phyloP scores from a whole-genome alignment of 78 protist genomes.

The Tieghemostelium lacteum region DNA sequence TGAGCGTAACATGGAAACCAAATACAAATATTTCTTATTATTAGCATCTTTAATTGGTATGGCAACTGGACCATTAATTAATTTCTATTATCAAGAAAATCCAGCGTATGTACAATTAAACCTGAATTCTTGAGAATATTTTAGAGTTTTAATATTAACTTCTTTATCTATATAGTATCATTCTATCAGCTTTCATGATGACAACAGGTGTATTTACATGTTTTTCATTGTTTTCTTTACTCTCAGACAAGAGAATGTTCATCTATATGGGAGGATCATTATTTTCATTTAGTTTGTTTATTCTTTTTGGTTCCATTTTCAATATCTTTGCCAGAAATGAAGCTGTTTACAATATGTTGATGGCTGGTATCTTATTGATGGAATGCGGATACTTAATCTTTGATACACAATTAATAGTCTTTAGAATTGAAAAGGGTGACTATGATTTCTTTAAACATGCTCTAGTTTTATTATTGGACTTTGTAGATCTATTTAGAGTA shows the following conservation, averaged over 20 bases:
- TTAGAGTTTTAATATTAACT: not conserved
- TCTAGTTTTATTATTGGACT: slow-evolving; percentile 5
- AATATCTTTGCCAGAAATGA: not conserved
- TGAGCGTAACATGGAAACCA: too few relatives aligned
- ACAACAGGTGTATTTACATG: slow-evolving; percentile 1
- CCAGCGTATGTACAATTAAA: slow-evolving; percentile 2
- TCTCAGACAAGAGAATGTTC: slow-evolving; percentile 21
- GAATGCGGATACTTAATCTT: not conserved
- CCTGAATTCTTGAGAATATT: not conserved
- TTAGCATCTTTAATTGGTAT: not conserved
- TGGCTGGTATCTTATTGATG: not conserved
- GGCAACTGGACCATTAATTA: not conserved
- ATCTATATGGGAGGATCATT: slow-evolving; percentile 16
- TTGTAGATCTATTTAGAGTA: slow-evolving; percentile 25
- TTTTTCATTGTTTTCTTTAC: slow-evolving; percentile 11
- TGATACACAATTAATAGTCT: slow-evolving; percentile 31
- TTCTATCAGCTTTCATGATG: not conserved
- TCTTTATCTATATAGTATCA: slow-evolving; percentile 1
- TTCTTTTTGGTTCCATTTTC: not conserved
- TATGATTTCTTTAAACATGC: not conserved
- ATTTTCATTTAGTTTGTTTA: not conserved
- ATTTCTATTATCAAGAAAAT: too few relatives aligned
- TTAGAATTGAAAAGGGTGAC: slow-evolving; percentile 21
- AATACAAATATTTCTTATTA: not conserved
- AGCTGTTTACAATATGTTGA: not conserved